Conservation (phyloP, 441 rosid species). For the Omphalea diandra region DNA sequence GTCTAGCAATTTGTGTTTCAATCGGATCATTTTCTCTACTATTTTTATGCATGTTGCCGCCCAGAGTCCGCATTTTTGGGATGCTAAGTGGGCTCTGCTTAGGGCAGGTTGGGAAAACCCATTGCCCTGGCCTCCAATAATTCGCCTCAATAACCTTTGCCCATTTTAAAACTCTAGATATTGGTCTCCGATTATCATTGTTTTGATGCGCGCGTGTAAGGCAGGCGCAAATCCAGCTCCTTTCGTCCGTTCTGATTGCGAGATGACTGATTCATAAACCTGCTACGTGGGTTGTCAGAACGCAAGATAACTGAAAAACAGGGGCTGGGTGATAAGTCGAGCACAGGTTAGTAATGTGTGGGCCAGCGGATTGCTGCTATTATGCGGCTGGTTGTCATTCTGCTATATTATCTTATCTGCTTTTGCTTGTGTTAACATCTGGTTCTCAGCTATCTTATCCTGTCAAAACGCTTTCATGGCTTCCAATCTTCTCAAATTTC, state of each 20-base stretch:
- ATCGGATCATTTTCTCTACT: too few relatives aligned
- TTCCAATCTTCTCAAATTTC: slow-evolving; percentile 43
- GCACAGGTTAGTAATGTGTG: background rate
- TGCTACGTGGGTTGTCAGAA: too few relatives aligned
- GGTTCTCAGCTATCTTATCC: background rate
- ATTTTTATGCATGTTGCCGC: background rate
- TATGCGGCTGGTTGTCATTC: background rate
- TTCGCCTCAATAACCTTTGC: too few relatives aligned
- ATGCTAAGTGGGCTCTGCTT: background rate
- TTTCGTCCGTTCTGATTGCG: too few relatives aligned
- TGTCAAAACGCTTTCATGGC: slow-evolving; percentile 37
- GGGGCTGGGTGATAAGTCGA: too few relatives aligned
- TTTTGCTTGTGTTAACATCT: background rate
- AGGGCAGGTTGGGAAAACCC: background rate
- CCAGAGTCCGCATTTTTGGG: background rate
- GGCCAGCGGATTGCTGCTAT: background rate
- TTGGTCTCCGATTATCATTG: too few relatives aligned
- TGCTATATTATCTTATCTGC: slow-evolving; percentile 24
- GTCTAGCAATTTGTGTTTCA: background rate
- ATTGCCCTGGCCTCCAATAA: too few relatives aligned
- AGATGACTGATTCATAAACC: too few relatives aligned
- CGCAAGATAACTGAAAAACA: too few relatives aligned
- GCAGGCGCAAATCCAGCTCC: too few relatives aligned
- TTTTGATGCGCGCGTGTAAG: too few relatives aligned
- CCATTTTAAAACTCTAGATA: too few relatives aligned